Evolutionary conservation across 352 stramenopile genomes (phyloP), one percentile per base, ranked within the genome.

Genomic region (Pythium coloratum): DNA sequence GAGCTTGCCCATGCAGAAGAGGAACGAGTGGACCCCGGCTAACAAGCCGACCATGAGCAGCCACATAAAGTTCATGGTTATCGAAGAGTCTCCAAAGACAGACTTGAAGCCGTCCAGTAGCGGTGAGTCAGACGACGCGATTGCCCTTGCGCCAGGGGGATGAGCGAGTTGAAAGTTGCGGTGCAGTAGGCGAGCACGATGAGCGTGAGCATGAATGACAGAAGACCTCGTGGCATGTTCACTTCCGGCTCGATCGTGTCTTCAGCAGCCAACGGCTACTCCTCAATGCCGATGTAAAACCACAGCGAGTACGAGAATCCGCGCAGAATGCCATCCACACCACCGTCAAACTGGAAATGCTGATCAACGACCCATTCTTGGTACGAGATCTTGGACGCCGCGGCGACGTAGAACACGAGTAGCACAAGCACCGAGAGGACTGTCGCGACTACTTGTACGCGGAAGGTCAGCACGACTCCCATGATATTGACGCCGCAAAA

Each of bases 211-310:
- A 91, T 89, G 24, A 79, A 88, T n/a, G 81, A 88, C 18, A 84
- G 65, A 18, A 91, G 71, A 3, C 81, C 83, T 6, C 73, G 72
- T 2, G 84, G 80, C 67, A 92, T 90, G 69, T 89, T 92, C 62
- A 84, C 78, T 47, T 78, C 76, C 0, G 84, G 84, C 18, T 92
- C 73, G 53, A 92, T 88, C 2, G 84, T 90, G 55, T 92, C 81
- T 54, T 92, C 84, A 2, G 88, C 72, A 3, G 84, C 81, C 34
- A 92, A 81, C 0, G 84, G 84, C 0, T 90, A 70, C 58, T 92
- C 81, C 64, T 92, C 84, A 33, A 90, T 92, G 33, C 81, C 84
- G 3, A 90, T 71, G 79, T 89, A 91, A 58, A 90, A 91, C 81
- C 83, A 91, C 33, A 91, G 62, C 7, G 72, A 64, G 60, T 89